Conservation (phyloP, 805 yeast species). For the Cyberlindnera euphorbiae region DNA sequence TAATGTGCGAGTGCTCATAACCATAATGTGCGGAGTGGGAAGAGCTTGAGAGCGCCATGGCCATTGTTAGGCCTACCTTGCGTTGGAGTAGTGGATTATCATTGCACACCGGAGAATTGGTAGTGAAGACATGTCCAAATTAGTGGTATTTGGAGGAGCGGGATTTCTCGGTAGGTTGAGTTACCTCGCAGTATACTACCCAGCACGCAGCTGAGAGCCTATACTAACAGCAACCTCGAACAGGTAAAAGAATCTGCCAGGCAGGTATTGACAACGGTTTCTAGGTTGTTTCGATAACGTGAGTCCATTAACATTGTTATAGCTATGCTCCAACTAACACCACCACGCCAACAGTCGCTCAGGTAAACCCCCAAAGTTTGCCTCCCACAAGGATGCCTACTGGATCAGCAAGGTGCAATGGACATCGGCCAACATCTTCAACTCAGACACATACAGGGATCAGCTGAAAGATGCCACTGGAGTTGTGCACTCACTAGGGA, state of each 20-base stretch:
- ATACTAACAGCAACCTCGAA: too few relatives aligned
- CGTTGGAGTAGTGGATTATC: too few relatives aligned
- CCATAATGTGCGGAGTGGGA: too few relatives aligned
- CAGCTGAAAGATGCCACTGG: constrained; percentile 47
- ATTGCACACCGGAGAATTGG: too few relatives aligned
- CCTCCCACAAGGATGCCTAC: constrained; percentile 26
- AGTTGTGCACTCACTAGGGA: constrained; percentile 82
- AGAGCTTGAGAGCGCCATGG: not conserved
- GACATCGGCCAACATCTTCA: constrained; percentile 63
- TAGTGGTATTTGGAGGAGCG: constrained; percentile 80
- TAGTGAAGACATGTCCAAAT: constrained; percentile 28
- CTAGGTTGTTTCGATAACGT: constrained; percentile 62
- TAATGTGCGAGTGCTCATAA: too few relatives aligned
- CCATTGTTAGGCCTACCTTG: too few relatives aligned
- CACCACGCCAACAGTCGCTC: constrained; percentile 45
- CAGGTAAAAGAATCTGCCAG: constrained; percentile 67
- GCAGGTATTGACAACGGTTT: constrained; percentile 58
- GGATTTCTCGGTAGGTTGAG: constrained; percentile 59
- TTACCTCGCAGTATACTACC: not conserved
- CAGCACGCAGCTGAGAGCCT: too few relatives aligned
- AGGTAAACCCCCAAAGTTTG: constrained; percentile 43
- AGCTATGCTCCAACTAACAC: too few relatives aligned
- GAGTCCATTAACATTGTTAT: too few relatives aligned
- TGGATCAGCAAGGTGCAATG: constrained; percentile 63
- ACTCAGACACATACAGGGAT: constrained; percentile 51